These are phyloP conservation scores for Fragaria ananassa DNA, from an alignment of 306 rosid species.

Conservation along the genomic window DNA sequence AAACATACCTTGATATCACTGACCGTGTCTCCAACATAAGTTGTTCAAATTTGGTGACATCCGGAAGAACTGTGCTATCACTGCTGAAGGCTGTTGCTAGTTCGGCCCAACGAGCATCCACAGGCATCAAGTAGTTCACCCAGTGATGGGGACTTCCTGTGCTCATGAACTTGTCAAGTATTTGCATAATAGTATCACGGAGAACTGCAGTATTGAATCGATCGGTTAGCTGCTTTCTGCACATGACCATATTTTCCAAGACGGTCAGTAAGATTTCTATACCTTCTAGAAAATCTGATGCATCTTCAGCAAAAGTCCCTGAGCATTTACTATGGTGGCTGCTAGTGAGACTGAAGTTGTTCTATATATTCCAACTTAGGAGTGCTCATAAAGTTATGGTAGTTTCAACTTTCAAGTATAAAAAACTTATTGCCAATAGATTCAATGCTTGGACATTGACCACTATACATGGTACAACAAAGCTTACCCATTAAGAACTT, in stretches of 20 bases:
- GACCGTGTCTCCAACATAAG: slow-evolving; percentile 72
- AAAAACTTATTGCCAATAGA: background rate
- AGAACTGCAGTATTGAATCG: slow-evolving; percentile 54
- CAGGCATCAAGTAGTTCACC: slow-evolving; percentile 79
- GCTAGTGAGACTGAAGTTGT: background rate
- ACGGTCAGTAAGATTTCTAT: slow-evolving; percentile 13
- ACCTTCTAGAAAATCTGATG: slow-evolving; percentile 12
- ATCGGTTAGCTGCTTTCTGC: slow-evolving; percentile 78
- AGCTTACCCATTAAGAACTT: slow-evolving; percentile 80
- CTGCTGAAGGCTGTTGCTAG: slow-evolving; percentile 33
- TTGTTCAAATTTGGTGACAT: slow-evolving; percentile 57
- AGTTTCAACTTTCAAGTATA: background rate
- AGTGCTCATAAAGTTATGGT: background rate
- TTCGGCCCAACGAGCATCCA: slow-evolving; percentile 33
- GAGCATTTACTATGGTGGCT: background rate
- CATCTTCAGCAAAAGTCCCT: slow-evolving; percentile 10
- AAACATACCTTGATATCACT: slow-evolving; percentile 74
- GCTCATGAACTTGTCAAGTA: slow-evolving; percentile 68
- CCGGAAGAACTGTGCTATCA: slow-evolving; percentile 33
- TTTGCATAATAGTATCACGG: slow-evolving; percentile 54
- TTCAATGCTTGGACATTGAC: background rate
- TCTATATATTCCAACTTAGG: background rate
- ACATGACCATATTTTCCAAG: slow-evolving; percentile 25
- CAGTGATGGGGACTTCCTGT: slow-evolving; percentile 65
- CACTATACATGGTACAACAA: slow-evolving; percentile 22